Evolutionary conservation across 345 rosid species (phyloP), one percentile per base, ranked within the genome.

Genomic region (Laguncularia racemosa): DNA sequence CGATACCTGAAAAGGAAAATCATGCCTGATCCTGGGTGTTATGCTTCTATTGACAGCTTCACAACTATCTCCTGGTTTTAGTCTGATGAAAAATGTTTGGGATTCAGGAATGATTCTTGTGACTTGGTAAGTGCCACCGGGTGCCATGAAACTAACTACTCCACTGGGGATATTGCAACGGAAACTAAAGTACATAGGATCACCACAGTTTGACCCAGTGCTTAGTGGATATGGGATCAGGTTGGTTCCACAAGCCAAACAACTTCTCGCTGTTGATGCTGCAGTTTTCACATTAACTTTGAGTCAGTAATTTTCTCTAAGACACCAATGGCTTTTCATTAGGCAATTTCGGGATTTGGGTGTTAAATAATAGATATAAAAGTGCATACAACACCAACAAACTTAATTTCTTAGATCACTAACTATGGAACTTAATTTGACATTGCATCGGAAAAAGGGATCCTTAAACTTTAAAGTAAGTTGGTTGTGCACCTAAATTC

Each of bases 201-300:
- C 92, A 4, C 92, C 92, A 46, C 89, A 88, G 38, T 69, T 66
- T 18, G 67, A 56, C 57, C 76, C 79, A 6, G 76, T 81, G 72
- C 86, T 81, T 14, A 88, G 76, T 2, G 92, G 92, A 65, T 85
- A 83, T 3, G 88, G 88, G 46, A 83, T 68, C 40, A 64, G 44
- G 68, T 65, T 77, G 4, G 83, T 68, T 26, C 86, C 84, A 20
- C 90, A 79, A 14, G 70, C 53, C 53, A 58, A 59, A 46, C 92
- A 88, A 62, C 44, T 68, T 68, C 77, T 77, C 13, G 60, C 48
- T 2, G 67, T 78, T 3, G 72, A 64, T 65, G 65, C 90, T 83
- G 83, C 69, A 75, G 9, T 33, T 6, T 33, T 33, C 40, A 33
- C 40, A 55, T 9, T 23, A 47, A 19, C 55, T 46, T 28, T 23